phyloP scores from a whole-genome alignment of 139 green algal genomes.

The Picochlorum costavermella region DNA sequence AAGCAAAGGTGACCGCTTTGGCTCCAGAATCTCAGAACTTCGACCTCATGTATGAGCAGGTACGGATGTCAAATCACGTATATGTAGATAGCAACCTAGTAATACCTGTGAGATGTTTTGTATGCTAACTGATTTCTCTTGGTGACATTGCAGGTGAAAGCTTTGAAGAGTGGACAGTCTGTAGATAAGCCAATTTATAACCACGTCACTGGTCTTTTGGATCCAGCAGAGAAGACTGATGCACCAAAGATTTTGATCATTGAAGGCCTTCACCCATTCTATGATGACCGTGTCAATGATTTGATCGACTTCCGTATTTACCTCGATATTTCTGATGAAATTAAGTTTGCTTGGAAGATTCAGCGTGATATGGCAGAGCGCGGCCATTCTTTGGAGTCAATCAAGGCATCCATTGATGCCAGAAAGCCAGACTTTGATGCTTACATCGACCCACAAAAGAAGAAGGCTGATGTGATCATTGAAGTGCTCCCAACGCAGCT shows the following conservation, averaged over 20 bases:
- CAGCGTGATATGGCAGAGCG: conserved; percentile 99
- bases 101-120: not conserved
- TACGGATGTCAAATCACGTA: not conserved
- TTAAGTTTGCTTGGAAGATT: conserved; percentile 99
- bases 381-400: conserved; percentile 94
- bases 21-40: conserved; percentile 94
- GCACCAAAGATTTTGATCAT: conserved; percentile 90
- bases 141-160: conserved; percentile 66
- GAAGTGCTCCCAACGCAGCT: conserved; percentile 98
- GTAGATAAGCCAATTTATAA: conserved; percentile 99
- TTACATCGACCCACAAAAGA: conserved; percentile 99
- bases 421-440: conserved; percentile 99
- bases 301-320: conserved; percentile 99
- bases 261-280: conserved; percentile 99
- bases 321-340: conserved; percentile 97
- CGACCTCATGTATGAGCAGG: conserved; percentile 96
- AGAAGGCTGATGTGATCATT: conserved; percentile 95
- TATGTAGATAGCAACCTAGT: not conserved
- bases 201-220: conserved; percentile 93
- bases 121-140: not conserved
- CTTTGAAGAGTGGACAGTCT: conserved; percentile 93
- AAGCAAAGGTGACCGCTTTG: conserved; percentile 80
- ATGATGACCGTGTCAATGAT: conserved; percentile 91
- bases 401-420: conserved; percentile 95
- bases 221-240: conserved; percentile 86